Evolutionary conservation across 2,329 filamentous ascomycete species (phyloP).

Genomic region (Myriosclerotinia scirpicola): DNA sequence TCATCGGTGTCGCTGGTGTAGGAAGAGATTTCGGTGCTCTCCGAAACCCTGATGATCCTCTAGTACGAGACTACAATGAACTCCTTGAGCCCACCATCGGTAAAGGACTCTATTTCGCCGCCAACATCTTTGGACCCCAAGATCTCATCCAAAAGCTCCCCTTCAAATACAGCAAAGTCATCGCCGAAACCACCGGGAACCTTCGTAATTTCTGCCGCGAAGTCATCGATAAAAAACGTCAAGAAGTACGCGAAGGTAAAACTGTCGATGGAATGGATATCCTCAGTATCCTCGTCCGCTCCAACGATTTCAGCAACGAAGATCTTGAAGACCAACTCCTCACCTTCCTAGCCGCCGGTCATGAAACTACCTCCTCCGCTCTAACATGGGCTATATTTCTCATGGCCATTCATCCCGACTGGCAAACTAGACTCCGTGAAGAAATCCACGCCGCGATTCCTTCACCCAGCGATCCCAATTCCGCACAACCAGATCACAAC

Average conservation of each 20-base stretch:
- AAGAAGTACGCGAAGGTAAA: slow-evolving; percentile 42
- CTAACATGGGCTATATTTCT: slow-evolving; percentile 63
- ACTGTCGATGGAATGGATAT: slow-evolving; percentile 59
- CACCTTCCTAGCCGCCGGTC: slow-evolving; percentile 79
- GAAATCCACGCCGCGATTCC: slow-evolving; percentile 55
- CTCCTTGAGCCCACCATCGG: slow-evolving; percentile 54
- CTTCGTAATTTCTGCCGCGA: slow-evolving; percentile 66
- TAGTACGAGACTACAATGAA: slow-evolving; percentile 56
- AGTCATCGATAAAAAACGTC: slow-evolving; percentile 69
- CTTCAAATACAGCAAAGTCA: slow-evolving; percentile 64
- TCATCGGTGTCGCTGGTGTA: slow-evolving; percentile 71
- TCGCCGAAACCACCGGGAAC: slow-evolving; percentile 52
- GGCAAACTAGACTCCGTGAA: slow-evolving; percentile 58
- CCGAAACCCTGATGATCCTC: slow-evolving; percentile 55
- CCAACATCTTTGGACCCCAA: slow-evolving; percentile 60
- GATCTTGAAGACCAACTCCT: slow-evolving; percentile 81
- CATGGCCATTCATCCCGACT: slow-evolving; percentile 57
- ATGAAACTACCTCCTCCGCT: slow-evolving; percentile 74
- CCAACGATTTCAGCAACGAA: slow-evolving; percentile 71
- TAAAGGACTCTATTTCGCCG: slow-evolving; percentile 55
- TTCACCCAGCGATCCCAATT: slow-evolving; percentile 30
- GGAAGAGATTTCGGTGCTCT: slow-evolving; percentile 68
- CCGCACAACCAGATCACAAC: slow-evolving; percentile 42
- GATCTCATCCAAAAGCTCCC: slow-evolving; percentile 64
- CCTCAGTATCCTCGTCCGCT: slow-evolving; percentile 73